Conservation (phyloP, 345 rosid genomes). For the Eucalyptus dawsonii region DNA sequence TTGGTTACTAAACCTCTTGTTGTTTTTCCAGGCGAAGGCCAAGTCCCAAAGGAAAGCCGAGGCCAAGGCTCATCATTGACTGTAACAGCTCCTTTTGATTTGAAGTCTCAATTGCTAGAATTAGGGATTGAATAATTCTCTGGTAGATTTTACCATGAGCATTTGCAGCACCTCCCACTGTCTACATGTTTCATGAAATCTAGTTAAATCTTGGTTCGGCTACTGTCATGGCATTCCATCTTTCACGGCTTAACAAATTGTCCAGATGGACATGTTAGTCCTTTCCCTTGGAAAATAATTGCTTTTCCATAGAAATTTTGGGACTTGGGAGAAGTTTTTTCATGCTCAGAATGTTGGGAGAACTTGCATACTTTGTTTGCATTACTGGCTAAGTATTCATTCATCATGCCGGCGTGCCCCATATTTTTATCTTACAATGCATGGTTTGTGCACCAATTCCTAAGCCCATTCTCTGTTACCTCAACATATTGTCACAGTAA, state of each 20-base stretch:
- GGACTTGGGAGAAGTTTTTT: background rate
- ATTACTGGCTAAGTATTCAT: background rate
- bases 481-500: background rate
- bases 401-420: background rate
- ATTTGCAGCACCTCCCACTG: background rate
- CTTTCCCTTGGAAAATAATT: background rate
- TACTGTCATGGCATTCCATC: background rate
- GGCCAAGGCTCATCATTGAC: constrained; percentile 38
- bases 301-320: background rate
- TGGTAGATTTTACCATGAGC: background rate
- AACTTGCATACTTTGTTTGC: background rate
- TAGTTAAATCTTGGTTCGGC: background rate
- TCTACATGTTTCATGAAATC: background rate
- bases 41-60: constrained; percentile 23
- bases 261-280: background rate
- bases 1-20: background rate
- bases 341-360: background rate
- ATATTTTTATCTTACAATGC: background rate
- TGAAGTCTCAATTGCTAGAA: background rate
- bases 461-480: background rate
- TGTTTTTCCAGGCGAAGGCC: constrained; percentile 26
- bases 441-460: background rate
- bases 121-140: background rate
- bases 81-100: background rate
- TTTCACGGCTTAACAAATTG: background rate